Base-by-base conservation (phyloP, 1,139 yeast species). In the Zygoascus sp. region DNA sequence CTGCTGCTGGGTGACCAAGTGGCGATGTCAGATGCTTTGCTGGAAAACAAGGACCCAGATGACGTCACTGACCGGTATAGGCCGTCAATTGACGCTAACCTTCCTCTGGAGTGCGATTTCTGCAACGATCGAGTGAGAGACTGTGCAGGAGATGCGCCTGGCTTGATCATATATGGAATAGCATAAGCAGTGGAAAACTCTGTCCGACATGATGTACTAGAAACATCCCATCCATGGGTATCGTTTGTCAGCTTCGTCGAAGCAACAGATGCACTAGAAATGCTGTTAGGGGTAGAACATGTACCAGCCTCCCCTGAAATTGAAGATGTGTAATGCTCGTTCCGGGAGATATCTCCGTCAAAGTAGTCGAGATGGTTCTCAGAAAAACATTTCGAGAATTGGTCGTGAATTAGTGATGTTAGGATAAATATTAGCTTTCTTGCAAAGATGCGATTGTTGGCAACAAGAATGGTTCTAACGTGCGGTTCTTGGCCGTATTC, bases 181-280 rank as follows among this genome's bases (percentile, higher is more conserved):
- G 59, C 55, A 40, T 46, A 56, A 48, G 45, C 54, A 32, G 42
- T 52, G 28, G 35, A 51, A 32, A 28, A 55, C 44, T 42, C 60
- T 1, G 58, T 53, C n/a, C 44, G 49, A 3, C 54, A 50, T 6
- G 41, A 16, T 32, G 51, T 37, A 30, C 50, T 51, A 11, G 60
- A 58, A 10, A 59, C 51, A 27, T 60, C 62, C 63, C 63, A 60
- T n/a, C 62, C 62, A 0, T 51, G 52, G 5, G 46, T 56, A 25
- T 48, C 50, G 25, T 46, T 49, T 16, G 49, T 41, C 28, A 48
- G 46, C 27, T 45, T 46, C 2, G 53, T 45, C 1, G 51, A 35
- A 9, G 50, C 20, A 11, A 42, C 21, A 1, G 54, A 46, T 2
- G 40, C 48, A 2, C 53, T 48, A 17, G 45, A 42, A 37, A 50